These are phyloP conservation scores for Helichrysum umbraculigerum DNA, from an alignment of 129 eudicot genomes.

Conservation along the genomic window DNA sequence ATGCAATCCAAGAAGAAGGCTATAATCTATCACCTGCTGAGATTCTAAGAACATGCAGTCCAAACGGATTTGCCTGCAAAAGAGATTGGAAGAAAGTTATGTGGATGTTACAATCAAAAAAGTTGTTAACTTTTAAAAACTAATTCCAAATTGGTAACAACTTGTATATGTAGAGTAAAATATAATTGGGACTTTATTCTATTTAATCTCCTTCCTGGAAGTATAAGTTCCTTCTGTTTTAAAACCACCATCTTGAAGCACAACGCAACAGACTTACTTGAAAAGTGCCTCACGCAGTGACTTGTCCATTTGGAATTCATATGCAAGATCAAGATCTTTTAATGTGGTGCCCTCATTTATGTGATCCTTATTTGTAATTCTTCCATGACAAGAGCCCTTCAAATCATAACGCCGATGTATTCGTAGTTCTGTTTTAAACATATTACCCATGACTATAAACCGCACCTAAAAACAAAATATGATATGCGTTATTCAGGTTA, in stretches of 20 bases:
- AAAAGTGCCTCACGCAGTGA: conserved; percentile 80
- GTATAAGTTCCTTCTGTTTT: too few species aligned
- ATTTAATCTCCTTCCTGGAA: too few species aligned
- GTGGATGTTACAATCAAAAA: not conserved
- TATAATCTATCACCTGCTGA: conserved; percentile 81
- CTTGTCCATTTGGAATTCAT: conserved; percentile 87
- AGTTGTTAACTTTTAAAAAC: not conserved
- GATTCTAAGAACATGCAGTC: conserved; percentile 82
- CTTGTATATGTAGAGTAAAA: too few species aligned
- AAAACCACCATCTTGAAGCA: not conserved
- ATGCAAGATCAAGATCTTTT: conserved; percentile 86
- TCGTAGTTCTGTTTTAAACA: conserved; percentile 88
- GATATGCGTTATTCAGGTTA: not conserved
- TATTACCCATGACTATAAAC: conserved; percentile 97
- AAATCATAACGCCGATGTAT: conserved; percentile 92
- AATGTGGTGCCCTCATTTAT: conserved; percentile 68
- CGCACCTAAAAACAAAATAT: conserved; percentile 62
- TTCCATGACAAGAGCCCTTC: conserved; percentile 90
- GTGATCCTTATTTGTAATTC: conserved; percentile 66
- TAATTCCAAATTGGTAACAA: not conserved
- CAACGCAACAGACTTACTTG: conserved; percentile 52
- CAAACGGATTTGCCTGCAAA: conserved; percentile 70
- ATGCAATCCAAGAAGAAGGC: conserved; percentile 95
- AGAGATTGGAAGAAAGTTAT: conserved; percentile 18
- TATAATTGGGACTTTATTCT: too few species aligned